These are phyloP conservation scores for Geotrichum australiense DNA, from an alignment of 1,139 yeast species.

Conservation along the genomic window DNA sequence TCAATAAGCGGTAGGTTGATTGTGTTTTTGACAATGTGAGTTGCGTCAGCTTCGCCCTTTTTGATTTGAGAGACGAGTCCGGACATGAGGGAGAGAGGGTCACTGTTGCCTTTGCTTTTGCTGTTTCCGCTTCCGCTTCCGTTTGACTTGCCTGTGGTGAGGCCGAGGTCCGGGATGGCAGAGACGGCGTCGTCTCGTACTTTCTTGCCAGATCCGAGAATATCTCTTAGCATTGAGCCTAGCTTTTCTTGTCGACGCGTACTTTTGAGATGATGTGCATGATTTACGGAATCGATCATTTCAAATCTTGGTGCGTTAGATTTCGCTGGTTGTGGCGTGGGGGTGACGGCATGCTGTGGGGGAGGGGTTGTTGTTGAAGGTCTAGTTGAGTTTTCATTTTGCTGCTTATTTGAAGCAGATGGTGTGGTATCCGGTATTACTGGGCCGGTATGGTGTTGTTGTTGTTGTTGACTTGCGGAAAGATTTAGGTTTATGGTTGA, in stretches of 20 bases:
- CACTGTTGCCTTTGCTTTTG: conserved; percentile 16
- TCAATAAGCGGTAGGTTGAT: conserved; percentile 42
- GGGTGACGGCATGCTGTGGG: too few species aligned
- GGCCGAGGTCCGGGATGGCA: conserved; percentile 61
- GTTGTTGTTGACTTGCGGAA: too few species aligned
- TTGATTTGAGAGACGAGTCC: conserved; percentile 46
- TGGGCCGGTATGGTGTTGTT: too few species aligned
- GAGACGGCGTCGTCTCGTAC: conserved; percentile 73
- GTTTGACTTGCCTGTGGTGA: too few species aligned
- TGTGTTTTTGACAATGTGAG: conserved; percentile 19
- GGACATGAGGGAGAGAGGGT: conserved; percentile 67
- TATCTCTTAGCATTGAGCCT: conserved; percentile 77
- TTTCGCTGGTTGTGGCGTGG: conserved; percentile 15
- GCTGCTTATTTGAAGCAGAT: too few species aligned
- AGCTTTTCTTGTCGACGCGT: conserved; percentile 85
- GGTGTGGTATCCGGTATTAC: too few species aligned
- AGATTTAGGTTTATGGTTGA: too few species aligned
- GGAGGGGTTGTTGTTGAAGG: too few species aligned
- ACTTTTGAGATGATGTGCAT: conserved; percentile 70
- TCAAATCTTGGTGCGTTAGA: conserved; percentile 11
- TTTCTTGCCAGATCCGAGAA: conserved; percentile 62
- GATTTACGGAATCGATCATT: conserved; percentile 31
- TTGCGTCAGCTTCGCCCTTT: conserved; percentile 17
- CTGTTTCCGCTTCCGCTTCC: not conserved
- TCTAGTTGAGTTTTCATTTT: too few species aligned